Evolutionary conservation across 2,329 filamentous ascomycete species (phyloP), one percentile per base, ranked within the genome.

Genomic region (Ceratocystiopsis sp.): DNA sequence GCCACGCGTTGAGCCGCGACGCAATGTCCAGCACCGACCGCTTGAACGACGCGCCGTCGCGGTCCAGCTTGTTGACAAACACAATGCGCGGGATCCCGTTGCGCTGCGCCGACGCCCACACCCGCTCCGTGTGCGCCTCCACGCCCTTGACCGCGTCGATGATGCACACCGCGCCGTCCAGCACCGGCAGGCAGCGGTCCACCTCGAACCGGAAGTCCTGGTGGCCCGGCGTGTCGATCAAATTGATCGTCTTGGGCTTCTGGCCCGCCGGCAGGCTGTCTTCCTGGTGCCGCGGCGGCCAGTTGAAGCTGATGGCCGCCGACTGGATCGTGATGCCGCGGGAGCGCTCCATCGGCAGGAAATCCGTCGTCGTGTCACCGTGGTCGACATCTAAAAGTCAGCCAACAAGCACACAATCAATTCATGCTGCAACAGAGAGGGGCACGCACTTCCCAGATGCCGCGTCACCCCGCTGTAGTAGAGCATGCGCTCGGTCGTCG

Each of bases 131-230:
- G 57, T 96, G 91, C 2, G 91, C 89, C 61, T 98, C 91, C 18
- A 98, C 91, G 17, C 59, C 59, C 49, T 61, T 61, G 55, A 62
- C 57, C 8, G 55, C 48, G 50, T 61, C 54, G 40, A 62, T 54
- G 42, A 61, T 57, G 47, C 56, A 58, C 17, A 62, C 54, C 38
- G 59, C 59, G 21, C 58, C 55, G 42, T 52, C 57, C 42, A 57
- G 55, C 43, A 53, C 55, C 7, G 59, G 59, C 48, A 96, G 67
- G 32, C 89, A 96, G 13, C 91, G 77, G 50, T 95, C 73, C 3
- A 96, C 91, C 59, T 98, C 91, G 55, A 96, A 96, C 1, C 89
- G 86, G 54, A 98, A 98, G 58, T 98, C 91, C 18, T 93, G 87
- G 56, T 98, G 91, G 1, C 91, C 91, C 2, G 91, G 91, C 0